These are phyloP conservation scores for Rhynchosporium agropyri DNA, from an alignment of 2,329 filamentous ascomycete species.

Conservation along the genomic window DNA sequence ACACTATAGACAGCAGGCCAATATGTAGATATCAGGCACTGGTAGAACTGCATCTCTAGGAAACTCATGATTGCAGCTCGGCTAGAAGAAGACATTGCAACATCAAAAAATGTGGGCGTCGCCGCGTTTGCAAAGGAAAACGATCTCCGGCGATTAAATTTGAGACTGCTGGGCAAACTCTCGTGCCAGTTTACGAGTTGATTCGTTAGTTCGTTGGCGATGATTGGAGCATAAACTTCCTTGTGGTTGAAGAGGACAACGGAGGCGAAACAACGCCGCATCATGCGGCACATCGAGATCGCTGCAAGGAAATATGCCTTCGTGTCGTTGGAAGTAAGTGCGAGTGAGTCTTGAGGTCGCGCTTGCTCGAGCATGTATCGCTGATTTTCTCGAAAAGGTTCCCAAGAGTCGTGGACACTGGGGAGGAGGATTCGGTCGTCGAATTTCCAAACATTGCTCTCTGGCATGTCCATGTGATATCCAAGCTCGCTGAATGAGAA, in stretches of 20 bases:
- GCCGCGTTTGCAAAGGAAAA: background rate
- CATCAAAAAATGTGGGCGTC: background rate
- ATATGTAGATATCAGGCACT: conserved; percentile 40
- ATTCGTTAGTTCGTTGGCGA: conserved; percentile 41
- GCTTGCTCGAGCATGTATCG: conserved; percentile 11
- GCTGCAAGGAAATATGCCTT: conserved; percentile 42
- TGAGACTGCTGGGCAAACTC: conserved; percentile 40
- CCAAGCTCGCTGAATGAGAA: conserved; percentile 32
- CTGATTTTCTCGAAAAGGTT: conserved; percentile 27
- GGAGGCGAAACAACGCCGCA: conserved; percentile 40
- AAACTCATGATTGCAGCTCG: conserved; percentile 14
- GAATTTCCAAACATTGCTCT: conserved; percentile 39
- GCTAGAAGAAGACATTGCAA: conserved; percentile 4
- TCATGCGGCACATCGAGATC: conserved; percentile 43
- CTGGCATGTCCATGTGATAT: conserved; percentile 39
- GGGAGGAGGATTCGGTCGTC: conserved; percentile 39
- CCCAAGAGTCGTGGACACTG: conserved; percentile 35
- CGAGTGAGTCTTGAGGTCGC: background rate
- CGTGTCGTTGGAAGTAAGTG: conserved; percentile 16
- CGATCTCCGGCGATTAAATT: conserved; percentile 33
- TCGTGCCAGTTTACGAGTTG: conserved; percentile 45
- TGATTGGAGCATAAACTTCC: conserved; percentile 37
- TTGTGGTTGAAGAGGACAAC: conserved; percentile 30
- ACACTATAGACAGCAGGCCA: conserved; percentile 39
- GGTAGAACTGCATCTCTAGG: conserved; percentile 40